phyloP scores from a whole-genome alignment of 2,329 filamentous ascomycete genomes.

The Fusarium domesticum region DNA sequence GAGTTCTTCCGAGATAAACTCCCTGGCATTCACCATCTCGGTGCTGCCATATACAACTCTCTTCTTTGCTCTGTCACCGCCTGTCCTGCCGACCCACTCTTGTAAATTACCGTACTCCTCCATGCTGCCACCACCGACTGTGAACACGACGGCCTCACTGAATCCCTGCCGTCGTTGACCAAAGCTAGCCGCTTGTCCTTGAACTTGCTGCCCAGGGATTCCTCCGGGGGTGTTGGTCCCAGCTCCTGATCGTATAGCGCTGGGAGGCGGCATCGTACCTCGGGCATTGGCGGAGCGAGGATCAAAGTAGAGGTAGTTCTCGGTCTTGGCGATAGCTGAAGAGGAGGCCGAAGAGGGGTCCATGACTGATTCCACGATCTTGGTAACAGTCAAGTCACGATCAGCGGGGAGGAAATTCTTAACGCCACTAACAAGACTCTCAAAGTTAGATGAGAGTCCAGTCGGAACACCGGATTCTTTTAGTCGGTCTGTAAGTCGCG shows the following conservation, averaged over 20 bases:
- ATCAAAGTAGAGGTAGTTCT: conserved; percentile 96
- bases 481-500: conserved; percentile 86
- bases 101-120: conserved; percentile 97
- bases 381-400: conserved; percentile 92
- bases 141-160: conserved; percentile 89
- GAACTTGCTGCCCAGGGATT: conserved; percentile 47
- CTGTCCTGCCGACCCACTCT: conserved; percentile 85
- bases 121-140: conserved; percentile 94
- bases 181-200: conserved; percentile 77
- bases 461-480: conserved; percentile 81
- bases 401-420: conserved; percentile 98
- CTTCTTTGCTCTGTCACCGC: conserved; percentile 64
- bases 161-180: conserved; percentile 88
- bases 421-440: conserved; percentile 90
- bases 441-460: conserved; percentile 73
- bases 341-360: conserved; percentile 87
- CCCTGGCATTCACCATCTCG: conserved; percentile 67
- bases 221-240: conserved; percentile 45
- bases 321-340: conserved; percentile 91
- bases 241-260: conserved; percentile 49
- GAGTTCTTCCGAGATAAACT: conserved; percentile 64
- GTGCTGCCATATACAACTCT: conserved; percentile 94
- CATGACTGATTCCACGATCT: conserved; percentile 98
- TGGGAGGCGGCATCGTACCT: conserved; percentile 83
- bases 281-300: conserved; percentile 89